A percentile compares a stretch with the other conserved stretches of the same genome.
Conservation (phyloP, 2,329 filamentous ascomycete genomes). For the Trichoderma aggressivum region DNA sequence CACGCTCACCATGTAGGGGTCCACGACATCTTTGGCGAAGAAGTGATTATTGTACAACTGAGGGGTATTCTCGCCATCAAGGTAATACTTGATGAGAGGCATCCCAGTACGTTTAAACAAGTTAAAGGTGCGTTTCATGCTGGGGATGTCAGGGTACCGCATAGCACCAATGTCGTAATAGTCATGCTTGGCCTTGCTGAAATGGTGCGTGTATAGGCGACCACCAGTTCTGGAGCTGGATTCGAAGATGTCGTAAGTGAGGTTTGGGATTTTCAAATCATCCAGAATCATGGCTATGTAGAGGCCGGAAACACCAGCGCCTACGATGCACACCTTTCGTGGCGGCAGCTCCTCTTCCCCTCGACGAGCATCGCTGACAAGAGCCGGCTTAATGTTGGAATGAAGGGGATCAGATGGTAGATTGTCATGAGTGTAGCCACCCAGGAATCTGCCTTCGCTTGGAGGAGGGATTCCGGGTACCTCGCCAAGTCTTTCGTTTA, state of each 20-base stretch:
- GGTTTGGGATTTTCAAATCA: background rate
- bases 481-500: background rate
- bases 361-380: background rate
- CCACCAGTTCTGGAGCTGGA: background rate
- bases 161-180: background rate
- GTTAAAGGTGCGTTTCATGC: background rate
- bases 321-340: background rate
- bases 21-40: background rate
- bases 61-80: background rate
- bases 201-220: background rate
- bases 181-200: background rate
- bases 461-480: background rate
- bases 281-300: background rate
- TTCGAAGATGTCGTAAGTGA: background rate
- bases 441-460: background rate
- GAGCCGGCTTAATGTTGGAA: background rate
- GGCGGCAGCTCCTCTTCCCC: background rate
- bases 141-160: background rate
- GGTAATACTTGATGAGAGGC: background rate
- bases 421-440: background rate
- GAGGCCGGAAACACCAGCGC: background rate
- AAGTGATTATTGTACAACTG: background rate
- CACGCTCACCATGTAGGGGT: background rate
- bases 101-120: background rate
- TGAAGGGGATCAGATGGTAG: background rate